Base-by-base conservation (phyloP, 2,329 filamentous ascomycete genomes). In the Fusarium austroafricanum region DNA sequence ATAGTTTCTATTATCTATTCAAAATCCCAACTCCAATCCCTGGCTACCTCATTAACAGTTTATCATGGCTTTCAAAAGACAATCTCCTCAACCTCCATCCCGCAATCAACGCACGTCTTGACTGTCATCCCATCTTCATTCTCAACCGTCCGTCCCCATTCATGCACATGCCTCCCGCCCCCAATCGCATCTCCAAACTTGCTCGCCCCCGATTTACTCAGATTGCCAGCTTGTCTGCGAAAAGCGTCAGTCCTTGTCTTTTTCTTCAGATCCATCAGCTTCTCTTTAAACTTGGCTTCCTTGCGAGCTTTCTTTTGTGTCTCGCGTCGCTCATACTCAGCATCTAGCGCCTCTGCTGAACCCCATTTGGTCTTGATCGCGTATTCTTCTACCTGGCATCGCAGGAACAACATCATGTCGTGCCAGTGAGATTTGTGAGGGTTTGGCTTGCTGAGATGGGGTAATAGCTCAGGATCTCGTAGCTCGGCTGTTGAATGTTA, bases 361-460 rank as follows among this genome's bases (percentile, higher is more conserved):
- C 96, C 96, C 96, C 96, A 99, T 81, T 97, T 97, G 68, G 88
- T 89, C 2, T 86, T 88, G 73, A 98, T 90, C 0, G 95, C 96
- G 76, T 97, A 97, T 57, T 94, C 93, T 76, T 99, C 96, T 3
- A 99, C 92, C 76, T 99, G 96, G 63, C 89, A 96, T 1, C 96
- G 91, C 21, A 99, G 84, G 77, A 96, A 99, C 4, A 99, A 86
- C 90, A 97, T 97, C 96, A 99, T 99, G 82, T 97, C 93, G 78
- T 97, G 94, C 93, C 94, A 99, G 60, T 94, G 94, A 0, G 92
- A 89, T 78, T 97, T 97, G 80, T 97, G 96, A 1, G 96, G 96
- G 73, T 99, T 99, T 2, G 96, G 95, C 33, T 90, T 90, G 54
- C 92, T 91, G 10, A 99, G 85, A 77, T 96, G 94, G 0, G 95